Conservation (phyloP, 2,329 filamentous ascomycete species). For the Dendrostoma leiphaemia region DNA sequence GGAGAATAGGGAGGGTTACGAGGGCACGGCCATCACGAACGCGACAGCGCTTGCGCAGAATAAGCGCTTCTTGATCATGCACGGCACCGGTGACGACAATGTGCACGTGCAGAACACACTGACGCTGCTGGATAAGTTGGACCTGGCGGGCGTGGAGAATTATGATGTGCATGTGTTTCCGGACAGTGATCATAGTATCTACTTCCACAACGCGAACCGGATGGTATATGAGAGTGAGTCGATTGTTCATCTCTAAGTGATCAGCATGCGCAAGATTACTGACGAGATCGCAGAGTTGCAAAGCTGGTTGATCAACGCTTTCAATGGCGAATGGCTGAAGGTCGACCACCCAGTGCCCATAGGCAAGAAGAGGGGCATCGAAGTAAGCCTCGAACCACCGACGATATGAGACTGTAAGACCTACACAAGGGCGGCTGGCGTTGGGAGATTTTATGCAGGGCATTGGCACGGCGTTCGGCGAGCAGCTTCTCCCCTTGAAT, state of each 20-base stretch:
- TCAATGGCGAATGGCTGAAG: slow-evolving; percentile 91
- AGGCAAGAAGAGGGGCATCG: slow-evolving; percentile 17
- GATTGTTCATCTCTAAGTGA: too few relatives aligned
- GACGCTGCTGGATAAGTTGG: slow-evolving; percentile 80
- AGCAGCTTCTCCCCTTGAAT: neutral
- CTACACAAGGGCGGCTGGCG: neutral
- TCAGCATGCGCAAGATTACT: neutral
- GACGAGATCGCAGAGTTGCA: slow-evolving; percentile 57
- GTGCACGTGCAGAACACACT: slow-evolving; percentile 96
- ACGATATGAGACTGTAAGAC: neutral
- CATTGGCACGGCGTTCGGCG: slow-evolving; percentile 4
- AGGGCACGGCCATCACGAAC: slow-evolving; percentile 71
- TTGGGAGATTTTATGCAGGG: neutral
- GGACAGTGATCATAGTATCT: slow-evolving; percentile 92
- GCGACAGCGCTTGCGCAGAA: slow-evolving; percentile 70
- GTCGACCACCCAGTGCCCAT: slow-evolving; percentile 49
- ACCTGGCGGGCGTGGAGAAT: slow-evolving; percentile 79
- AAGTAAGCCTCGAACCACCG: neutral
- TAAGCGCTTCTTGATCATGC: slow-evolving; percentile 91
- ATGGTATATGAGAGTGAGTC: slow-evolving; percentile 91
- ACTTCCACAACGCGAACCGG: slow-evolving; percentile 86
- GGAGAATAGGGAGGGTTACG: slow-evolving; percentile 75
- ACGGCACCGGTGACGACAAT: slow-evolving; percentile 95
- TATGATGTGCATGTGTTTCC: slow-evolving; percentile 97
- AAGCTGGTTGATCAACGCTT: slow-evolving; percentile 95